These are phyloP conservation scores for Tympanopsis confertula DNA, from an alignment of 2,329 filamentous ascomycete species.

Conservation along the genomic window DNA sequence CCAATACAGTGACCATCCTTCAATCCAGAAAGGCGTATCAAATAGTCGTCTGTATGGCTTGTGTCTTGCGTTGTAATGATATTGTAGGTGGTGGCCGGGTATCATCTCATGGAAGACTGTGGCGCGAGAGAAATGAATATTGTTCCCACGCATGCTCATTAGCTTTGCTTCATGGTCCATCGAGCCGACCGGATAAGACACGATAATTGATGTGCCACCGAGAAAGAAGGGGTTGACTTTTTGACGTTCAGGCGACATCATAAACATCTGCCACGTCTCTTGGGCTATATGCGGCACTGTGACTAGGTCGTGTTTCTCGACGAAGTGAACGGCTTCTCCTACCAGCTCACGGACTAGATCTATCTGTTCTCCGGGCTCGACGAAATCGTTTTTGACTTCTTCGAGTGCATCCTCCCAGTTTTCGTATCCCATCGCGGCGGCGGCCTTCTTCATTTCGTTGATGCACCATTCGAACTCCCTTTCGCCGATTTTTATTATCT, in stretches of 20 bases:
- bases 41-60: slow-evolving; percentile 38
- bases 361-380: slow-evolving; percentile 39
- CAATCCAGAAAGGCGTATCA: slow-evolving; percentile 44
- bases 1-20: slow-evolving; percentile 53
- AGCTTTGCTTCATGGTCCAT: slow-evolving; percentile 42
- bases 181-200: slow-evolving; percentile 39
- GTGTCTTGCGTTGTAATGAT: slow-evolving; percentile 32
- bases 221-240: slow-evolving; percentile 48
- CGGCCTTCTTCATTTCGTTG: slow-evolving; percentile 37
- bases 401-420: slow-evolving; percentile 42
- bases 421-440: slow-evolving; percentile 30
- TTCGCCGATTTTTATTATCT: slow-evolving; percentile 37
- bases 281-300: slow-evolving; percentile 40
- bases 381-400: slow-evolving; percentile 40
- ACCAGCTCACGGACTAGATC: slow-evolving; percentile 37
- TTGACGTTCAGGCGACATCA: slow-evolving; percentile 40
- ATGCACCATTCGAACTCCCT: slow-evolving; percentile 43
- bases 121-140: slow-evolving; percentile 40
- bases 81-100: slow-evolving; percentile 43
- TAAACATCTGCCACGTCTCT: slow-evolving; percentile 40
- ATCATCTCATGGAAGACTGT: slow-evolving; percentile 53
- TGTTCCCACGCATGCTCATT: slow-evolving; percentile 50
- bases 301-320: slow-evolving; percentile 39
- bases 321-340: slow-evolving; percentile 36
- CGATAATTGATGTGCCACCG: slow-evolving; percentile 37